Percentiles rank a stretch among this genome's conserved stretches.
Evolutionary conservation across 1,139 yeast species (phyloP).

Genomic region (Arxiozyma slooffiae): DNA sequence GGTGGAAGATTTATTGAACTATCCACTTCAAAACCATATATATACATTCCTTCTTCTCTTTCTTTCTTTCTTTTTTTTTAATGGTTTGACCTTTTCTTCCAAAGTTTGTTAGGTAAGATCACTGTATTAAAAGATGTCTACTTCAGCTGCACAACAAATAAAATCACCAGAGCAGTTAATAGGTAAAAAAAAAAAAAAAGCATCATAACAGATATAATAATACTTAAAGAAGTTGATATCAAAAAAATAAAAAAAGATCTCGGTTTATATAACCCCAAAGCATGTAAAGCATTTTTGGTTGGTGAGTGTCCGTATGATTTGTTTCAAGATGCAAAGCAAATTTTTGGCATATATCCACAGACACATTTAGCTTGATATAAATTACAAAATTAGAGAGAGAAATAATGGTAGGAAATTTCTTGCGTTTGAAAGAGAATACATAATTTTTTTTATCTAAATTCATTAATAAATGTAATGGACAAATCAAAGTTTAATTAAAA

Average conservation of each 20-base stretch:
- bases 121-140: slow-evolving; percentile 13
- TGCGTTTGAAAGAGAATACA: slow-evolving; percentile 62
- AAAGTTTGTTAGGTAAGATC: neutral
- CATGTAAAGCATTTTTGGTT: slow-evolving; percentile 73
- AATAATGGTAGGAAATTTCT: slow-evolving; percentile 52
- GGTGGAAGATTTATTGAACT: no score
- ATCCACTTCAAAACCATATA: no score
- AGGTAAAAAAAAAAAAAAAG: no score
- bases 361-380: slow-evolving; percentile 70
- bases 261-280: slow-evolving; percentile 48
- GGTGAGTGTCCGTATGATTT: slow-evolving; percentile 87
- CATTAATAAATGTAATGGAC: slow-evolving; percentile 57
- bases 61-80: no score
- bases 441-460: slow-evolving; percentile 32
- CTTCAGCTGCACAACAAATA: slow-evolving; percentile 62
- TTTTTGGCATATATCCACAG: slow-evolving; percentile 70
- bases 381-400: slow-evolving; percentile 55
- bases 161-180: slow-evolving; percentile 69
- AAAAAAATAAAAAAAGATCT: slow-evolving; percentile 15
- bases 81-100: no score
- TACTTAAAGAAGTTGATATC: slow-evolving; percentile 7
- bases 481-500: slow-evolving; percentile 54
- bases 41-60: no score
- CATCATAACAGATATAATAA: slow-evolving; percentile 33
- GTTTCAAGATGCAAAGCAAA: slow-evolving; percentile 74